Base-by-base conservation (phyloP, 108 stramenopile species). In the Skeletonema potamos region DNA sequence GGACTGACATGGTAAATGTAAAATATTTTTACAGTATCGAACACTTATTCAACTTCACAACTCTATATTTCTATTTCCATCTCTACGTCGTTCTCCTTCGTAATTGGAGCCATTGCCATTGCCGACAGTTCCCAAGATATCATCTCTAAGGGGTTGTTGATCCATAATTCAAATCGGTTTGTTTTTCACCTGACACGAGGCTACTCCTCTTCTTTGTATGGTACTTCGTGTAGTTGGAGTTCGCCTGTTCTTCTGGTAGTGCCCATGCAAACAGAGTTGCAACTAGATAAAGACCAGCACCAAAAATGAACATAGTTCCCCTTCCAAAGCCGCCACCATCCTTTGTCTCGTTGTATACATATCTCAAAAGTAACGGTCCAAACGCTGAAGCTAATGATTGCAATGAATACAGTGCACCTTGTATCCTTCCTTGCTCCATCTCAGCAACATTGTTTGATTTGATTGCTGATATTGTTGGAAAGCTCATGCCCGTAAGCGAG, bases 391-490 rank as follows among this genome's bases (percentile, higher is more conserved):
- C 89, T 27, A 94, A 61, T 11, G 93, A 91, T 28, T 84, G 81
- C 10, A 94, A 64, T 0, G 89, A 89, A 63, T 85, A 94, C 0
- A 94, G 70, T 0, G 93, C 93, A 10, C 93, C 93, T 83, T 94
- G 93, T 33, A 94, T 92, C 24, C 88, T 79, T 37, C 93, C 93
- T 67, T 94, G 93, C 56, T 94, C 93, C 0, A 73, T 61, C 32
- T 83, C 86, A 30, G 81, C 62, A 32, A 88, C 93, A 80, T 94
- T 94, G 73, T 90, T 94, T 8, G 89, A 70, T 66, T 94, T 94
- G 71, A 94, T 92, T 43, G 90, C 90, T 10, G 83, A 84, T 41
- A 94, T 94, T 46, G 91, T 91, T 1, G 93, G 93, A 76, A 94
- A 94, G 3, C 86, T 70, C 89, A 94, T 92, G 34, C 74, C 73